A percentile compares a stretch with the other conserved stretches of the same genome.
Conservation (phyloP, 2,329 filamentous ascomycete species). For the Fusarium xyrophilum region DNA sequence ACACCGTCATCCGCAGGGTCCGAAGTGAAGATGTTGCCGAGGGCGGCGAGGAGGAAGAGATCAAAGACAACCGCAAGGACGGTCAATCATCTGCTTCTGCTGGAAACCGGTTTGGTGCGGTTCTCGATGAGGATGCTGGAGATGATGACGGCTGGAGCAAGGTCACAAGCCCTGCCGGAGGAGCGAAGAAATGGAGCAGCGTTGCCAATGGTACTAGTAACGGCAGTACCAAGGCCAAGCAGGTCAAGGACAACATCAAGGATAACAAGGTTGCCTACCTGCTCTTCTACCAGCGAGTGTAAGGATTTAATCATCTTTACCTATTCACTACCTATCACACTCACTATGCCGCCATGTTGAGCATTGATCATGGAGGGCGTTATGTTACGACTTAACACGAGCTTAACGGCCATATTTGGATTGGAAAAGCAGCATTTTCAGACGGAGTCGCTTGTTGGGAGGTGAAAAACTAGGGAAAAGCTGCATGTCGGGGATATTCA, state of each 20-base stretch:
- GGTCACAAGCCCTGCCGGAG: slow-evolving; percentile 66
- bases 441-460: slow-evolving; percentile 37
- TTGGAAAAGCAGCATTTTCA: slow-evolving; percentile 38
- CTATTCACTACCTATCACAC: slow-evolving; percentile 18
- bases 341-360: slow-evolving; percentile 28
- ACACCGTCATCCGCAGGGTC: slow-evolving; percentile 87
- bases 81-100: slow-evolving; percentile 47
- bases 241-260: slow-evolving; percentile 71
- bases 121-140: slow-evolving; percentile 70
- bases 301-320: slow-evolving; percentile 16
- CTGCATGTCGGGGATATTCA: slow-evolving; percentile 31
- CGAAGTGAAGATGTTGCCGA: slow-evolving; percentile 88
- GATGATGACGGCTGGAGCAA: slow-evolving; percentile 85
- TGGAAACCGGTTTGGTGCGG: slow-evolving; percentile 77
- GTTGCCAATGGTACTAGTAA: slow-evolving; percentile 69
- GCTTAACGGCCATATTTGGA: slow-evolving; percentile 40
- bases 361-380: slow-evolving; percentile 27
- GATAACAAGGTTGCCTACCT: slow-evolving; percentile 98
- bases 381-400: slow-evolving; percentile 35
- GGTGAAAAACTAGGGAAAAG: slow-evolving; percentile 30
- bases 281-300: slow-evolving; percentile 88
- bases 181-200: slow-evolving; percentile 74
- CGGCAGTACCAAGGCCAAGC: slow-evolving; percentile 62
- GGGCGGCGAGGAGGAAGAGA: slow-evolving; percentile 79
- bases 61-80: slow-evolving; percentile 58